phyloP scores from a whole-genome alignment of 1,139 yeast genomes.

The Suhomyces atakaporum region DNA sequence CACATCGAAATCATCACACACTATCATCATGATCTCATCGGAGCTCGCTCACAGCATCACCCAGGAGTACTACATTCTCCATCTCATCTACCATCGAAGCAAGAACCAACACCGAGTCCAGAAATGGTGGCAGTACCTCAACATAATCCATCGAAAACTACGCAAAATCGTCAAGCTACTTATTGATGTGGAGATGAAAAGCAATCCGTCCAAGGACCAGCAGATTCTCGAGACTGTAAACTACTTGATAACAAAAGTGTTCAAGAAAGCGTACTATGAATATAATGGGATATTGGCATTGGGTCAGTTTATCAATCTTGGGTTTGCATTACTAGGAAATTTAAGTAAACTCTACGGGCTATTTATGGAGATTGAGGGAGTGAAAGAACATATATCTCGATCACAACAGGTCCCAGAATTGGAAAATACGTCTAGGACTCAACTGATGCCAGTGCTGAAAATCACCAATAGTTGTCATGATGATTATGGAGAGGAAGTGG shows the following conservation, averaged over 20 bases:
- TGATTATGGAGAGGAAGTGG: slow-evolving; percentile 30
- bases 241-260: slow-evolving; percentile 38
- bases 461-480: slow-evolving; percentile 7
- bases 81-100: slow-evolving; percentile 67
- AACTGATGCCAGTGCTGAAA: not conserved
- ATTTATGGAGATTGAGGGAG: slow-evolving; percentile 29
- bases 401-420: not conserved
- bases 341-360: slow-evolving; percentile 48
- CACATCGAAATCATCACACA: no score
- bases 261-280: slow-evolving; percentile 56
- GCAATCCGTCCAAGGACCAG: slow-evolving; percentile 17
- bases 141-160: slow-evolving; percentile 61
- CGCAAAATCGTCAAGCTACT: slow-evolving; percentile 37
- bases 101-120: slow-evolving; percentile 76
- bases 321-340: slow-evolving; percentile 65
- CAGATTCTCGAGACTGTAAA: slow-evolving; percentile 28
- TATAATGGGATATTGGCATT: slow-evolving; percentile 70
- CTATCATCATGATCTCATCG: slow-evolving; percentile 3
- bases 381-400: slow-evolving; percentile 4
- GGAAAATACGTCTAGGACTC: no score
- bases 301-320: slow-evolving; percentile 78
- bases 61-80: slow-evolving; percentile 57
- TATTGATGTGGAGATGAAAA: slow-evolving; percentile 22
- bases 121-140: slow-evolving; percentile 73
- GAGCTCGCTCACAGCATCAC: not conserved